phyloP scores from a whole-genome alignment of 306 rosid genomes.

The Ammopiptanthus mongolicus region DNA sequence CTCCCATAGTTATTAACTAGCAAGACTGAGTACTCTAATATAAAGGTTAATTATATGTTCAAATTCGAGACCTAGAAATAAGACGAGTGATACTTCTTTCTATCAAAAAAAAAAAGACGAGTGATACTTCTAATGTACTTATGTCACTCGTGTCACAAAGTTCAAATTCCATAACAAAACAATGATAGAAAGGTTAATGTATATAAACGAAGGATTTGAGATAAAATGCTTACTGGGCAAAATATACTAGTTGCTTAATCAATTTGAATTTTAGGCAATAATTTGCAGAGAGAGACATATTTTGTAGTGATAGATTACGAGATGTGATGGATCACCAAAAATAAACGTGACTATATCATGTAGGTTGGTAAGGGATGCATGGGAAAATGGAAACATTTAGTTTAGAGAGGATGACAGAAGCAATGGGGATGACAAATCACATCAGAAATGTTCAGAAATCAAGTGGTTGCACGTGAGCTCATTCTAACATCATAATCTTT shows the following conservation, averaged over 20 bases:
- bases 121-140: background rate
- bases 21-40: background rate
- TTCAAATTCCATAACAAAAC: background rate
- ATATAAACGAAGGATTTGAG: background rate
- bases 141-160: background rate
- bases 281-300: background rate
- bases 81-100: too few species aligned
- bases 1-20: background rate
- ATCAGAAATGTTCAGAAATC: background rate
- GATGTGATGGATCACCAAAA: conserved; percentile 4
- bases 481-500: too few species aligned
- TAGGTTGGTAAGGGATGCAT: conserved; percentile 14
- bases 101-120: too few species aligned
- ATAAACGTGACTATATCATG: background rate
- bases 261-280: background rate
- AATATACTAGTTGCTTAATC: background rate
- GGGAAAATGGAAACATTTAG: conserved; percentile 5
- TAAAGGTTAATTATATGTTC: background rate
- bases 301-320: background rate
- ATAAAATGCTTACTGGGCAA: background rate
- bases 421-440: background rate
- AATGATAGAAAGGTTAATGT: background rate
- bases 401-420: background rate
- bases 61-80: too few species aligned
- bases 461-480: background rate